Conservation (phyloP, 169 alveolate genomes). For the Plasmodium gonderi region DNA sequence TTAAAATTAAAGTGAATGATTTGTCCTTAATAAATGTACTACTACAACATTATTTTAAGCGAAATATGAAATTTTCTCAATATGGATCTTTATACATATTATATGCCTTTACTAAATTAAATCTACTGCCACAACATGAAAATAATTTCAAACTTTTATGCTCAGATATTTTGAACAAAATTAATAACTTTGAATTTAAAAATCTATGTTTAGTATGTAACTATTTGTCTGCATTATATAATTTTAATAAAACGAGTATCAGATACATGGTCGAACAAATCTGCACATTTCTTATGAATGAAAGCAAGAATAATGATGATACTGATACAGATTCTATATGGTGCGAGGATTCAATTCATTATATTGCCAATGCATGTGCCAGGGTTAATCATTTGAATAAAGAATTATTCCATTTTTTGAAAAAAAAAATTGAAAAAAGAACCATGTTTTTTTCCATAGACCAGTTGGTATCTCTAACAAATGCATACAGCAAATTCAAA, state of each 20-base stretch:
- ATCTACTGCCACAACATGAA: conserved; percentile 30
- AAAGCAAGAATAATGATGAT: not conserved
- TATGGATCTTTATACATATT: conserved; percentile 59
- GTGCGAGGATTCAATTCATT: conserved; percentile 48
- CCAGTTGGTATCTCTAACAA: conserved; percentile 45
- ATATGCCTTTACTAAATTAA: conserved; percentile 27
- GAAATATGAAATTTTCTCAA: conserved; percentile 66
- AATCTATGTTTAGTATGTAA: conserved; percentile 43
- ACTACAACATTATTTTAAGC: conserved; percentile 49
- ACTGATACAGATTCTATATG: not conserved
- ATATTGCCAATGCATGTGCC: conserved; percentile 52
- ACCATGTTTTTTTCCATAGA: conserved; percentile 25
- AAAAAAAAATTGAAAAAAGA: conserved; percentile 35
- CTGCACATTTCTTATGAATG: conserved; percentile 6
- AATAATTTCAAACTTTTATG: conserved; percentile 45
- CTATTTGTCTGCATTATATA: conserved; percentile 32
- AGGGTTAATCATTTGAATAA: conserved; percentile 56
- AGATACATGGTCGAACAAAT: conserved; percentile 19
- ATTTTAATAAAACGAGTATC: not conserved
- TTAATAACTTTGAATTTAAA: conserved; percentile 34
- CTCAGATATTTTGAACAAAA: conserved; percentile 33
- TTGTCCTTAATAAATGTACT: conserved; percentile 2
- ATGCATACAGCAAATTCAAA: conserved; percentile 70
- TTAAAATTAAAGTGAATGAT: conserved; percentile 50
- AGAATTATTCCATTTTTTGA: conserved; percentile 31